phyloP scores from a whole-genome alignment of 768 basidiomycete genomes.

The Termitomyces sp. region DNA sequence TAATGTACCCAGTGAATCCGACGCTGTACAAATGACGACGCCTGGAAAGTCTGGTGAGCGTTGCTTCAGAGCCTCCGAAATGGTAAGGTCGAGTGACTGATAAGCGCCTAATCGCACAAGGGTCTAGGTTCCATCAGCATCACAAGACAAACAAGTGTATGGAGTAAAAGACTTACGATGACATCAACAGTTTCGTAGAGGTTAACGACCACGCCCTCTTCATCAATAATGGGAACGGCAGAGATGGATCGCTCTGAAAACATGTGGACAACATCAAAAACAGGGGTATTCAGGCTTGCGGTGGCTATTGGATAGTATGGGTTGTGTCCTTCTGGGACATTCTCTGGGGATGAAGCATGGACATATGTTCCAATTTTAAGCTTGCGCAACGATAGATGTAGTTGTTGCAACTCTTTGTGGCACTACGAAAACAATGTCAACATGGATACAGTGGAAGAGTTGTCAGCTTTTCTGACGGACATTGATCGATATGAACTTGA shows the following conservation, averaged over 20 bases:
- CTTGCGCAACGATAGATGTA: slow-evolving; percentile 76
- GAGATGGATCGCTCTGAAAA: slow-evolving; percentile 95
- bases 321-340: slow-evolving; percentile 50
- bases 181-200: slow-evolving; percentile 99
- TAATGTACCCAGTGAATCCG: slow-evolving; percentile 87
- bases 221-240: slow-evolving; percentile 94
- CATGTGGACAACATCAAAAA: slow-evolving; percentile 98
- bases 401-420: slow-evolving; percentile 74
- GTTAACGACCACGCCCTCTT: slow-evolving; percentile 90
- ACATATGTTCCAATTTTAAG: slow-evolving; percentile 96
- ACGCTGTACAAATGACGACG: slow-evolving; percentile 91
- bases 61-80: slow-evolving; percentile 87
- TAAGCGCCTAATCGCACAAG: slow-evolving; percentile 93
- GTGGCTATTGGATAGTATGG: slow-evolving; percentile 91
- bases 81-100: slow-evolving; percentile 92
- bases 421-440: slow-evolving; percentile 49
- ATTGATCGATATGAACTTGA: slow-evolving; percentile 98
- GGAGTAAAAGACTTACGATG: slow-evolving; percentile 54
- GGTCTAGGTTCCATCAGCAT: slow-evolving; percentile 50
- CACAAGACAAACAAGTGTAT: not conserved
- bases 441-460: not conserved
- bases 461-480: slow-evolving; percentile 42
- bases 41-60: slow-evolving; percentile 95
- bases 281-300: slow-evolving; percentile 85
- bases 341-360: slow-evolving; percentile 41